phyloP scores from a whole-genome alignment of 257 asterid species.

The Capsicum chinense region DNA sequence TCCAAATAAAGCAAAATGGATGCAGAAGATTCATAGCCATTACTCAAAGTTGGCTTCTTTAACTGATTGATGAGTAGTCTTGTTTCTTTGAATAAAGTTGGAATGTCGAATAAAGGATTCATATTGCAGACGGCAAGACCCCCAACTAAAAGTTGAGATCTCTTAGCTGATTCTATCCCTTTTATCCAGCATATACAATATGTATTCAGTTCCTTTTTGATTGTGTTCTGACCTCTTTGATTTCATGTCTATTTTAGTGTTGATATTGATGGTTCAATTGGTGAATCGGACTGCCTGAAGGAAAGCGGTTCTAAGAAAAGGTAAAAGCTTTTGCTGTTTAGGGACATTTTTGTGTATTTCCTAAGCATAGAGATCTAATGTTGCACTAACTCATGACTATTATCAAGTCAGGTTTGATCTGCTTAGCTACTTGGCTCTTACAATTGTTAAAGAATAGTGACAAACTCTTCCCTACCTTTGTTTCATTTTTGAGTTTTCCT shows the following conservation, averaged over 20 bases:
- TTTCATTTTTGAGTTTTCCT: neutral
- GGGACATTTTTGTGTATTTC: slow-evolving; percentile 17
- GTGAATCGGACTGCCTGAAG: slow-evolving; percentile 62
- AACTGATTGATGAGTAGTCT: neutral
- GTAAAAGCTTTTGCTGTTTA: slow-evolving; percentile 41
- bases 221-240: slow-evolving; percentile 10
- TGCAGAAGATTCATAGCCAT: neutral
- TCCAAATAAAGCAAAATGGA: neutral
- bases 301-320: slow-evolving; percentile 69
- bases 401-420: neutral
- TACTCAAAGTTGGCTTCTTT: too few relatives aligned
- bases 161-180: slow-evolving; percentile 6
- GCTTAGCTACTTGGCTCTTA: neutral
- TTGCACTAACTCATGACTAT: neutral
- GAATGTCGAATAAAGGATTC: neutral
- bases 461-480: neutral
- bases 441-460: neutral
- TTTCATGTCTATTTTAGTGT: slow-evolving; percentile 42
- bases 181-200: neutral
- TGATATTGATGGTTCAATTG: slow-evolving; percentile 68
- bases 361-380: neutral
- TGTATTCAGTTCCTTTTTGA: neutral
- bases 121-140: neutral
- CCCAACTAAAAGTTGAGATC: neutral
- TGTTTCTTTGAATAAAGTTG: neutral